Evolutionary conservation across 176 grass and related monocot species (phyloP).

Genomic region (Hordeum vulgare): DNA sequence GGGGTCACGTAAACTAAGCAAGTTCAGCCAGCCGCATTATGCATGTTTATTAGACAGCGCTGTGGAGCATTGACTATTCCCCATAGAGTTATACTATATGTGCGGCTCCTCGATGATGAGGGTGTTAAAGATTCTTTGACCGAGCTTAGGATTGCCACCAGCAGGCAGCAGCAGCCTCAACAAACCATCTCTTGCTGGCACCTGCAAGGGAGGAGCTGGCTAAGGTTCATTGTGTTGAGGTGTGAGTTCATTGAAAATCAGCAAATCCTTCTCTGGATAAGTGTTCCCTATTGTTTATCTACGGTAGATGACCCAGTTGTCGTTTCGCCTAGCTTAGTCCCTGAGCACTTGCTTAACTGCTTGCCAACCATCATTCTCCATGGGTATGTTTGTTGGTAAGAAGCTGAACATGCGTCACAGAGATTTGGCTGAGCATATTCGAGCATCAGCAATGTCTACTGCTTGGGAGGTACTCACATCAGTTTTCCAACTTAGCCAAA

Average conservation of each 20-base stretch:
- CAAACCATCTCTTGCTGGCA: not conserved
- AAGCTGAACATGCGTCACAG: not conserved
- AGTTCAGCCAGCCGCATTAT: not conserved
- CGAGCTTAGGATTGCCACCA: not conserved
- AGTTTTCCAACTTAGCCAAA: not conserved
- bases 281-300: not conserved
- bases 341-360: not conserved
- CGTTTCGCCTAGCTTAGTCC: not conserved
- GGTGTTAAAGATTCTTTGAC: not conserved
- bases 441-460: not conserved
- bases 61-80: not conserved
- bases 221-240: too few relatives aligned
- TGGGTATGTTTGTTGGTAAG: not conserved
- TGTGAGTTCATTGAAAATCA: not conserved
- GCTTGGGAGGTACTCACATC: not conserved
- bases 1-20: not conserved
- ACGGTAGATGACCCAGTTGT: not conserved
- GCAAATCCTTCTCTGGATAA: not conserved
- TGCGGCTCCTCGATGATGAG: not conserved
- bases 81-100: not conserved
- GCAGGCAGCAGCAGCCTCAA: not conserved
- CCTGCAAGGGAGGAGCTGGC: not conserved
- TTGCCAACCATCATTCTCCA: not conserved
- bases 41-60: not conserved
- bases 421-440: not conserved